Evolutionary conservation across 2,329 filamentous ascomycete species (phyloP).

Genomic region (Colletotrichum orbiculare): DNA sequence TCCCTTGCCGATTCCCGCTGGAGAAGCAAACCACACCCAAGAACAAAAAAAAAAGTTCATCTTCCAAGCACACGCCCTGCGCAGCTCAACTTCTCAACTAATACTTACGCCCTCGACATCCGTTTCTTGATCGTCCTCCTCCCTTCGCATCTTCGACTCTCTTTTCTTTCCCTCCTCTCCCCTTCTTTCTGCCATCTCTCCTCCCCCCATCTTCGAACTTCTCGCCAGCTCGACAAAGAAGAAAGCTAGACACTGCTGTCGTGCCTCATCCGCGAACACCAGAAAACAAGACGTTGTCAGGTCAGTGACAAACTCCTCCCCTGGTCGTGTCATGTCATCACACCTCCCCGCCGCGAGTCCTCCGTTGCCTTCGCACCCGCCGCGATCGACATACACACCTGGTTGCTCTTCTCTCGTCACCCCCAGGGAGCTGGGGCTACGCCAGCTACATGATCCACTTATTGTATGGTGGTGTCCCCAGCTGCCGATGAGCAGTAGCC

Average conservation of each 20-base stretch:
- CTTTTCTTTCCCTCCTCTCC: slow-evolving; percentile 24
- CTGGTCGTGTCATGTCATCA: slow-evolving; percentile 20
- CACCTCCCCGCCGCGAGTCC: slow-evolving; percentile 24
- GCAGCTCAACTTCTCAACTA: slow-evolving; percentile 23
- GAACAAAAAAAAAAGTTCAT: slow-evolving; percentile 1
- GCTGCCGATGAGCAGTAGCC: slow-evolving; percentile 38
- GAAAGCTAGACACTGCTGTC: slow-evolving; percentile 34
- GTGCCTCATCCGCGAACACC: slow-evolving; percentile 21
- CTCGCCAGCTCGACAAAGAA: slow-evolving; percentile 26
- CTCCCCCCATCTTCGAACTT: slow-evolving; percentile 9
- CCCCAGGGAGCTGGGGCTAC: slow-evolving; percentile 35
- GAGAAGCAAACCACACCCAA: slow-evolving; percentile 9
- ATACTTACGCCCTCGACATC: slow-evolving; percentile 33
- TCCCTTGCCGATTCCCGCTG: slow-evolving; percentile 35
- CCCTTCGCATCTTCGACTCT: slow-evolving; percentile 30
- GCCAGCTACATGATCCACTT: slow-evolving; percentile 38
- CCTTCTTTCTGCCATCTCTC: slow-evolving; percentile 12
- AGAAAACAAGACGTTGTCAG: slow-evolving; percentile 22
- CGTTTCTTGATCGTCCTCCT: slow-evolving; percentile 23
- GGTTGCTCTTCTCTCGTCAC: slow-evolving; percentile 8
- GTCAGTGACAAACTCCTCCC: slow-evolving; percentile 29
- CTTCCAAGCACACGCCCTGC: slow-evolving; percentile 20
- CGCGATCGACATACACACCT: slow-evolving; percentile 27
- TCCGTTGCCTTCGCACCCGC: slow-evolving; percentile 26
- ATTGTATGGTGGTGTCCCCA: slow-evolving; percentile 40